A percentile compares a stretch with the other conserved stretches of the same genome.
Conservation (phyloP, 1,139 yeast genomes). For the Kodamaea anthophila region DNA sequence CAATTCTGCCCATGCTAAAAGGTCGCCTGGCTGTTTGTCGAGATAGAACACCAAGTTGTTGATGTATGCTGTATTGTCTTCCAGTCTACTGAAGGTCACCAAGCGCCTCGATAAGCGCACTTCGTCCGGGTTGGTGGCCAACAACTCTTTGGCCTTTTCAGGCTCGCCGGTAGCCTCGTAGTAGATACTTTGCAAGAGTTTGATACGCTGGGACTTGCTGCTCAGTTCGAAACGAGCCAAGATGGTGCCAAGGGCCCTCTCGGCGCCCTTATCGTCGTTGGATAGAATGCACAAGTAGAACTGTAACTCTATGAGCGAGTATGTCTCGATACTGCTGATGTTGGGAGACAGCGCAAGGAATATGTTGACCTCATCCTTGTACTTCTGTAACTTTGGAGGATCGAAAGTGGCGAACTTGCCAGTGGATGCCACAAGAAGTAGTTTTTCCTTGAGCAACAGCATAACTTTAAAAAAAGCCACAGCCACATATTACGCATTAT, state of each 20-base stretch:
- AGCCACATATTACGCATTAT: no score
- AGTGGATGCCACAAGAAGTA: constrained; percentile 15
- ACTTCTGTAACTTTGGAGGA: constrained; percentile 15
- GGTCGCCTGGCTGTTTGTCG: constrained; percentile 63
- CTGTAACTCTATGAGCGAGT: constrained; percentile 61
- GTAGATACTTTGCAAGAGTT: constrained; percentile 51
- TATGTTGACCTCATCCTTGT: constrained; percentile 15
- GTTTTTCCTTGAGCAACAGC: constrained; percentile 13
- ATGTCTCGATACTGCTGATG: constrained; percentile 45
- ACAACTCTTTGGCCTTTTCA: constrained; percentile 28
- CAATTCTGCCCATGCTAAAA: constrained; percentile 72
- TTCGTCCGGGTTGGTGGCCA: constrained; percentile 34
- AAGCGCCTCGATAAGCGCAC: constrained; percentile 29
- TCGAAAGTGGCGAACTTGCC: constrained; percentile 14
- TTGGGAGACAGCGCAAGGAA: constrained; percentile 26
- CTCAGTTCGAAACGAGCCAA: constrained; percentile 57
- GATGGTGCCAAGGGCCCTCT: constrained; percentile 53
- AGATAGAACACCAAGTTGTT: constrained; percentile 44
- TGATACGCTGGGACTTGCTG: constrained; percentile 47
- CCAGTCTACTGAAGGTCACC: constrained; percentile 26
- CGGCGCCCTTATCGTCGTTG: constrained; percentile 68
- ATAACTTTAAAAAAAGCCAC: no score
- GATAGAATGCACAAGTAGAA: constrained; percentile 61
- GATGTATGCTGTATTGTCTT: constrained; percentile 30
- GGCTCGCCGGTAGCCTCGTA: constrained; percentile 48